These are phyloP conservation scores for Candida tallmaniae DNA, from an alignment of 805 yeast species.

Conservation along the genomic window DNA sequence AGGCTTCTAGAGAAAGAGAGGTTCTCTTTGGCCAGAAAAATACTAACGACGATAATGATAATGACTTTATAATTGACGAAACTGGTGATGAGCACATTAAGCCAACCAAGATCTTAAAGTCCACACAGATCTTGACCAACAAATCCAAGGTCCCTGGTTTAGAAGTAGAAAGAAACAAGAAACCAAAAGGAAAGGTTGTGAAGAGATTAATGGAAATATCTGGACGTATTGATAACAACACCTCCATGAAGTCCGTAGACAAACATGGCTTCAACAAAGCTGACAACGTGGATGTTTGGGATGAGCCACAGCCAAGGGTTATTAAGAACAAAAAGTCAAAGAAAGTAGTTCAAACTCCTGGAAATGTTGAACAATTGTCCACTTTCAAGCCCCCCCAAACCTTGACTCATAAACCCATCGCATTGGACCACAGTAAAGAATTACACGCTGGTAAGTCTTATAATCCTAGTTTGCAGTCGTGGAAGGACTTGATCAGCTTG, in stretches of 20 bases:
- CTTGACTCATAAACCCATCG: slow-evolving; percentile 40
- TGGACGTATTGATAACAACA: slow-evolving; percentile 58
- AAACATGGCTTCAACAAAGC: slow-evolving; percentile 55
- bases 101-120: slow-evolving; percentile 45
- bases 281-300: slow-evolving; percentile 67
- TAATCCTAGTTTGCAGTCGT: slow-evolving; percentile 80
- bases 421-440: slow-evolving; percentile 43
- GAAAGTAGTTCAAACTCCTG: slow-evolving; percentile 44
- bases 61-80: slow-evolving; percentile 54
- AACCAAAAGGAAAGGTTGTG: slow-evolving; percentile 57
- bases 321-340: too few relatives aligned
- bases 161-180: slow-evolving; percentile 30
- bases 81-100: slow-evolving; percentile 45
- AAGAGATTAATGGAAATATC: slow-evolving; percentile 68
- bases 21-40: slow-evolving; percentile 52
- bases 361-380: not conserved
- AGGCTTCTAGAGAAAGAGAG: slow-evolving; percentile 59
- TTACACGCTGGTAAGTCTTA: slow-evolving; percentile 85
- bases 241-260: slow-evolving; percentile 49
- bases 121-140: slow-evolving; percentile 63
- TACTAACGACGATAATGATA: slow-evolving; percentile 59
- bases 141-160: slow-evolving; percentile 77
- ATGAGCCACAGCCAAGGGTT: too few relatives aligned
- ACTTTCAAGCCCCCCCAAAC: slow-evolving; percentile 8
- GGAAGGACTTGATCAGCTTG: slow-evolving; percentile 66